Base-by-base conservation (phyloP, 306 rosid species). In the Ammopiptanthus mongolicus region DNA sequence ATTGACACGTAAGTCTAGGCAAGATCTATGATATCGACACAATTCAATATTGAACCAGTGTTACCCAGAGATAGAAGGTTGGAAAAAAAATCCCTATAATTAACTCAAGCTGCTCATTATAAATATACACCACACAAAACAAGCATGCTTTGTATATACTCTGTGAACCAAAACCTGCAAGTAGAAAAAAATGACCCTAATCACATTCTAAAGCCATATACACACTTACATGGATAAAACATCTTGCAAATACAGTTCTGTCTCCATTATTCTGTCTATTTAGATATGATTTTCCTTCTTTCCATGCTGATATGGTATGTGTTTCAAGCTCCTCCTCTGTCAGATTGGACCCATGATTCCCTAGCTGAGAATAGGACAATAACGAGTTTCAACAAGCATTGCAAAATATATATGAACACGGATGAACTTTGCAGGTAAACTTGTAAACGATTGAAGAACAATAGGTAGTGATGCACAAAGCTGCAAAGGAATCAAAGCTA, bases 241-340 rank as follows among this genome's bases (percentile, higher is more conserved):
- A 80, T 86, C 93, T 83, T 10, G 90, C 73, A 78, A 84, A 77
- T 23, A 76, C 80, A 66, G 87, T 80, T 76, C 92, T 91, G 33
- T 73, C 92, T 22, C 82, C 88, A 83, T 88, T 90, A 71, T 86
- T 83, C 74, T 86, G 91, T 60, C 90, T 88, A 51, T 79, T 87
- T 33, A 91, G 82, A 87, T 89, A 88, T 28, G 87, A 84, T 79
- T 91, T 94, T 69, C 93, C 98, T 75, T 91, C 97, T 85, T 94
- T 94, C 98, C 98, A 94, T 76, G 98, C 98, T 18, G 96, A 88
- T 84, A 94, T 89, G 15, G 94, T 84, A 86, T 94, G 98, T 69
- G 98, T 94, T 82, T 94, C 97, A 68, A 94, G 98, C 81, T 94
- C 98, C 84, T 94, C 98, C 71, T 94, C 97, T 13, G 98, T 91